Conservation (phyloP, 352 stramenopile species). For the Phytophthora brassicae region DNA sequence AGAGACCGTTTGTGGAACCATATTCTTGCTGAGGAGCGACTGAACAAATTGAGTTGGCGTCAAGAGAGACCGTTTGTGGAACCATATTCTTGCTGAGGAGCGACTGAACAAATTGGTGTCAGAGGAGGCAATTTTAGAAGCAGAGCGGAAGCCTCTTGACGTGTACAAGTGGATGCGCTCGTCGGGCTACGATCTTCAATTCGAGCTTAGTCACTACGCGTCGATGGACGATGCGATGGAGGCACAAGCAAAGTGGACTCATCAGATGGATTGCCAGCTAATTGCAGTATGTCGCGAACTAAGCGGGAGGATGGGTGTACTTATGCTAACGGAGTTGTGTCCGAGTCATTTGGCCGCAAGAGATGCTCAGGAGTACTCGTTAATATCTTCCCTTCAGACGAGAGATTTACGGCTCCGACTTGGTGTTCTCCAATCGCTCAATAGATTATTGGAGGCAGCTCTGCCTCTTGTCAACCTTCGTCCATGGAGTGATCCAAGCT, state of each 20-base stretch:
- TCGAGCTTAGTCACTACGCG: constrained; percentile 50
- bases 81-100: constrained; percentile 13
- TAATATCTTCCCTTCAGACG: constrained; percentile 48
- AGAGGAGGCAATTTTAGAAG: constrained; percentile 3
- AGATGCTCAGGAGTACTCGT: constrained; percentile 35
- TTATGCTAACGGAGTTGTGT: constrained; percentile 64
- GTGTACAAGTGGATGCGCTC: constrained; percentile 52
- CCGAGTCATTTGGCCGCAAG: constrained; percentile 53
- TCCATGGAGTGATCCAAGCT: constrained; percentile 49
- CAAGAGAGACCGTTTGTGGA: constrained; percentile 14
- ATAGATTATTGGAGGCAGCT: constrained; percentile 49
- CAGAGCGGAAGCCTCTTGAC: constrained; percentile 26
- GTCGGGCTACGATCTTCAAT: constrained; percentile 60
- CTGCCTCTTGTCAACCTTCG: constrained; percentile 72
- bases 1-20: constrained; percentile 9
- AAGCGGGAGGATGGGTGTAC: constrained; percentile 53
- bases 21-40: constrained; percentile 10
- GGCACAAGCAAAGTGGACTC: constrained; percentile 66
- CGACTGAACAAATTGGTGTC: constrained; percentile 13
- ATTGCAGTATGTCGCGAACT: constrained; percentile 46
- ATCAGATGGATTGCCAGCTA: constrained; percentile 75
- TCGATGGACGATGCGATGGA: constrained; percentile 43
- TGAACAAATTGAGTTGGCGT: constrained; percentile 21
- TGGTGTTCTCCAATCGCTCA: constrained; percentile 57
- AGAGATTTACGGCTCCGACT: constrained; percentile 66